A percentile compares a stretch with the other conserved stretches of the same genome.
Conservation (phyloP, 2,329 filamentous ascomycete species). For the Acrodontium crateriforme region DNA sequence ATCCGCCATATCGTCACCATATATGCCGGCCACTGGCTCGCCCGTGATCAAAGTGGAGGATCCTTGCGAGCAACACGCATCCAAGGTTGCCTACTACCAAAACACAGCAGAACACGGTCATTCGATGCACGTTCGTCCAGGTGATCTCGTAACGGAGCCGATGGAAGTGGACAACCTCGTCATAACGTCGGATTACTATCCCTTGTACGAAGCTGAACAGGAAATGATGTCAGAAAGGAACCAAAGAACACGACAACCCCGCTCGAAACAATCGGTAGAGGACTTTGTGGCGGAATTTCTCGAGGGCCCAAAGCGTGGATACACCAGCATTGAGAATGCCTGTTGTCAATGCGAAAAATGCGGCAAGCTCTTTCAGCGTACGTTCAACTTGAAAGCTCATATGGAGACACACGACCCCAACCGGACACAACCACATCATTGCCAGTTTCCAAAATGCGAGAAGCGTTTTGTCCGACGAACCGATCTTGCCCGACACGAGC, state of each 20-base stretch:
- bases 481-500: slow-evolving; percentile 48
- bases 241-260: slow-evolving; percentile 1
- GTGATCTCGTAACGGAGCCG: no score
- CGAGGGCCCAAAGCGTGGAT: slow-evolving; percentile 13
- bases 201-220: no score
- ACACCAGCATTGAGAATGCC: slow-evolving; percentile 47
- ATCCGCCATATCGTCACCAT: slow-evolving; percentile 14
- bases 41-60: slow-evolving; percentile 14
- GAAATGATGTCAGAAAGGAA: slow-evolving; percentile 3
- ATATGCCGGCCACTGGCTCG: slow-evolving; percentile 6
- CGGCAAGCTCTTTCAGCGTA: slow-evolving; percentile 65
- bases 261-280: slow-evolving; percentile 1
- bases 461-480: slow-evolving; percentile 74
- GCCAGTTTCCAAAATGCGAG: slow-evolving; percentile 49
- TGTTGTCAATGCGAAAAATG: slow-evolving; percentile 62
- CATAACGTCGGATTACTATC: no score
- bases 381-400: slow-evolving; percentile 79
- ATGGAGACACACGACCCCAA: slow-evolving; percentile 70
- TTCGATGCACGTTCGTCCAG: no score
- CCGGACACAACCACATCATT: slow-evolving; percentile 57
- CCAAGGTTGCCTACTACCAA: no score
- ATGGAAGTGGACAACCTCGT: no score
- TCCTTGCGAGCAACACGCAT: neutral
- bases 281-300: no score
- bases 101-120: no score